phyloP scores from a whole-genome alignment of 1,284 basidiomycete species.

The Ceratobasidium sp. region DNA sequence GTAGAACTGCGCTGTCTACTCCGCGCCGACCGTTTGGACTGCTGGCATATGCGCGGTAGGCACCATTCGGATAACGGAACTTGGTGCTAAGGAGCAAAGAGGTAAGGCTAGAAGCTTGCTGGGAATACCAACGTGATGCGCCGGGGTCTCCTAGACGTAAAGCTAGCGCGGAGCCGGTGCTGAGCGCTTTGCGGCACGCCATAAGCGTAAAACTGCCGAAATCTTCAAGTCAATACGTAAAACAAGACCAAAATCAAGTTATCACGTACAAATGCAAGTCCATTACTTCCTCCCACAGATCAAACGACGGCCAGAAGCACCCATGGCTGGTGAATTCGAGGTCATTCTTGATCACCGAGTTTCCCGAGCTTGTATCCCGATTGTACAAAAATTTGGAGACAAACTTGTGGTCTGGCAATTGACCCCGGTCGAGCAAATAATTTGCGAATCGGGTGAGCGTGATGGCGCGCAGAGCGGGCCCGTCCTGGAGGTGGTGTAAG shows the following conservation, averaged over 20 bases:
- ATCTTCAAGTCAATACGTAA: neutral
- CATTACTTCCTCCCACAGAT: slow-evolving; percentile 58
- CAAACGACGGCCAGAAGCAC: slow-evolving; percentile 58
- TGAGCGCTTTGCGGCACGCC: slow-evolving; percentile 57
- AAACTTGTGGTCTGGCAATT: slow-evolving; percentile 55
- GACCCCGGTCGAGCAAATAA: slow-evolving; percentile 58
- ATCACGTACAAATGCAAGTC: slow-evolving; percentile 58
- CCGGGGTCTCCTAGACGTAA: slow-evolving; percentile 54
- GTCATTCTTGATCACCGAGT: slow-evolving; percentile 62
- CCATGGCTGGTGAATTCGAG: slow-evolving; percentile 61
- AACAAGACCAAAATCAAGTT: neutral
- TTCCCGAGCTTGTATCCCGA: slow-evolving; percentile 50
- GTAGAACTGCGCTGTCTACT: slow-evolving; percentile 59
- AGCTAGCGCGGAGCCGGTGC: slow-evolving; percentile 59
- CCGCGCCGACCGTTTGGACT: slow-evolving; percentile 52
- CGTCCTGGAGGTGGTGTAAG: slow-evolving; percentile 56
- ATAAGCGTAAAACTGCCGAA: slow-evolving; percentile 57
- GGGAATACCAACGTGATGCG: slow-evolving; percentile 57
- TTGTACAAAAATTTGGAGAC: slow-evolving; percentile 58
- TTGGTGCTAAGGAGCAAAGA: slow-evolving; percentile 56
- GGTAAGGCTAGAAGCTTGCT: slow-evolving; percentile 53
- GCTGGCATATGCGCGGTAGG: slow-evolving; percentile 54
- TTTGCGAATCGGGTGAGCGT: slow-evolving; percentile 60
- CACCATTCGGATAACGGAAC: slow-evolving; percentile 51
- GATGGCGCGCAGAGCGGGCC: slow-evolving; percentile 62